Percentiles rank a stretch among this genome's conserved stretches.
phyloP scores from a whole-genome alignment of 2,329 filamentous ascomycete genomes.

The Hymenoscyphus fraxineus region DNA sequence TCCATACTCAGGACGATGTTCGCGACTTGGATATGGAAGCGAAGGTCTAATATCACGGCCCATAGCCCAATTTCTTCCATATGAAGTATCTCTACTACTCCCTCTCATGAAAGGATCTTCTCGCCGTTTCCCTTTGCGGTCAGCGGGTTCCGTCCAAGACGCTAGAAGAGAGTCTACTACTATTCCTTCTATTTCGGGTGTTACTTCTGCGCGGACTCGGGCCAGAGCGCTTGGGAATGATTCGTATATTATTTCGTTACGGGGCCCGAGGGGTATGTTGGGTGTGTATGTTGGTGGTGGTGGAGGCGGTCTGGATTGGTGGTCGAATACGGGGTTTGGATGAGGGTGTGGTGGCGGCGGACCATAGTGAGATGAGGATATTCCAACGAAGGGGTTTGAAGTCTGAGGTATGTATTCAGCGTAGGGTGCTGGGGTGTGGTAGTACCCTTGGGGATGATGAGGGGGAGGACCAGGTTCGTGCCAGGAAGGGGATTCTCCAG shows the following conservation, averaged over 20 bases:
- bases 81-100: neutral
- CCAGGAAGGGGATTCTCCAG: neutral
- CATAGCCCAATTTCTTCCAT: neutral
- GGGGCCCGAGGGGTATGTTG: neutral
- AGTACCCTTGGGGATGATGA: neutral
- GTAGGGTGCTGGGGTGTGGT: neutral
- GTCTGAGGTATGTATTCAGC: neutral
- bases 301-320: neutral
- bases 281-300: neutral
- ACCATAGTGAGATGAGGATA: neutral
- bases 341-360: neutral
- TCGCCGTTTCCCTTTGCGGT: neutral
- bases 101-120: neutral
- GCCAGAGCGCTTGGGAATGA: neutral
- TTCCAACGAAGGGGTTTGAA: neutral
- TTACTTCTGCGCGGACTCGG: neutral
- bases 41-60: neutral
- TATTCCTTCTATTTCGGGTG: neutral
- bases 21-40: neutral
- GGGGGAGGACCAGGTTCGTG: neutral
- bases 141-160: neutral
- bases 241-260: neutral
- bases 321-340: neutral
- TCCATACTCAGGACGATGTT: neutral
- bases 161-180: neutral